These are phyloP conservation scores for Cryptosporidium parvum DNA, from an alignment of 169 alveolate genomes.

Conservation along the genomic window DNA sequence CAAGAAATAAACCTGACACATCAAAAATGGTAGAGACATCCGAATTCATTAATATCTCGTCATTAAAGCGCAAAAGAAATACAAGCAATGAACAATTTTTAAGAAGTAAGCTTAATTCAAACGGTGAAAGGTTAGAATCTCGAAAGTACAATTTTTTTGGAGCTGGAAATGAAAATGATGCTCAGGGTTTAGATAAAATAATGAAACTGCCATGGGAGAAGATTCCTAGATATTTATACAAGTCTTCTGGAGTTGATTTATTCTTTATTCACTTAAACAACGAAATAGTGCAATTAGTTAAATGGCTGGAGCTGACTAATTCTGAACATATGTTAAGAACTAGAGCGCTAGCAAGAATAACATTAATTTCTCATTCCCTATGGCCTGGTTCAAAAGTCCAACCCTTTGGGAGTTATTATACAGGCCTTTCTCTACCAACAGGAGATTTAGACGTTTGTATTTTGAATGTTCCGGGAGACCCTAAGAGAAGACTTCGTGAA, in stretches of 20 bases:
- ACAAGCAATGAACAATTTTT: not conserved
- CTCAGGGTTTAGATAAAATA: not conserved
- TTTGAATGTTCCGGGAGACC: constrained; percentile 67
- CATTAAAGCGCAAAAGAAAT: constrained; percentile 38
- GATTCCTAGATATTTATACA: constrained; percentile 29
- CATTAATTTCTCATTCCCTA: constrained; percentile 54
- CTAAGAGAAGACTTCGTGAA: constrained; percentile 71
- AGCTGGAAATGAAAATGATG: not conserved
- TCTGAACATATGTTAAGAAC: constrained; percentile 49
- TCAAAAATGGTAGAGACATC: constrained; percentile 55
- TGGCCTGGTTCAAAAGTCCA: constrained; percentile 77
- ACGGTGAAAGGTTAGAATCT: not conserved
- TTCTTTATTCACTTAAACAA: constrained; percentile 63
- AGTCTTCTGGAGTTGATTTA: constrained; percentile 11
- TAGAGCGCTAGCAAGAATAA: constrained; percentile 69
- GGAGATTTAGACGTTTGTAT: constrained; percentile 76
- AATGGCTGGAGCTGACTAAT: constrained; percentile 63
- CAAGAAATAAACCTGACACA: constrained; percentile 69
- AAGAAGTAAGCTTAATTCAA: not conserved
- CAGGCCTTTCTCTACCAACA: constrained; percentile 75
- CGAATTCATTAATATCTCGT: constrained; percentile 44
- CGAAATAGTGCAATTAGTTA: constrained; percentile 65
- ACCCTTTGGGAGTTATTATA: constrained; percentile 76
- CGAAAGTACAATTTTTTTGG: constrained; percentile 10
- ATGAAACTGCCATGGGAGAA: constrained; percentile 71